Evolutionary conservation across 352 stramenopile genomes (phyloP).

Genomic region (Globisporangium parvum): DNA sequence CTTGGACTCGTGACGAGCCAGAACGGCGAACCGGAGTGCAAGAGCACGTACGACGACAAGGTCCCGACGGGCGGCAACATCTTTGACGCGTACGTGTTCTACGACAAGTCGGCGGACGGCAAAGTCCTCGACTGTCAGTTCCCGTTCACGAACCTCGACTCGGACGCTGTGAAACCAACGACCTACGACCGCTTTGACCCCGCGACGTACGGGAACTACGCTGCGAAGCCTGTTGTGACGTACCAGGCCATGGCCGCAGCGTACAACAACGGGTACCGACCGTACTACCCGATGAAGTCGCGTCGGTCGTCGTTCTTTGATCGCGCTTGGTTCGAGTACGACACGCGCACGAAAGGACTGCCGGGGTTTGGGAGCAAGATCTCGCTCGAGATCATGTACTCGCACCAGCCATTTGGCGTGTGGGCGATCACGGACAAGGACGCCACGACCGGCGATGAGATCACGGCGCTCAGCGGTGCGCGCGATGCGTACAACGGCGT

Average conservation of each 20-base stretch:
- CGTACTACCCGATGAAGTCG: conserved; percentile 82
- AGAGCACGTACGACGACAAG: conserved; percentile 34
- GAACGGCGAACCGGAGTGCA: conserved; percentile 32
- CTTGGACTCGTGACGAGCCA: conserved; percentile 23
- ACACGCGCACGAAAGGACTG: conserved; percentile 34
- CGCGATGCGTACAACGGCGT: conserved; percentile 29
- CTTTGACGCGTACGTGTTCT: conserved; percentile 81
- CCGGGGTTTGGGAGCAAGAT: conserved; percentile 50
- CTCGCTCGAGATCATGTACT: conserved; percentile 45
- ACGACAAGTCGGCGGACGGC: conserved; percentile 47
- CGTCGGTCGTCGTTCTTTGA: conserved; percentile 89
- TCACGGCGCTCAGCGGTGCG: conserved; percentile 29
- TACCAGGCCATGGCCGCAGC: conserved; percentile 69
- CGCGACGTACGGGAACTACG: conserved; percentile 44
- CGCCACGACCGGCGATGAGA: conserved; percentile 13
- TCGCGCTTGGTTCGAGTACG: conserved; percentile 73
- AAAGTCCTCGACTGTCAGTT: conserved; percentile 83
- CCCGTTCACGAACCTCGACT: conserved; percentile 66
- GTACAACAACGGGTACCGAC: conserved; percentile 50
- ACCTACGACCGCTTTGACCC: conserved; percentile 41
- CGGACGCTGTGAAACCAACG: conserved; percentile 22
- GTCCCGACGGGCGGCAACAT: conserved; percentile 52
- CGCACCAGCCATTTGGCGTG: conserved; percentile 69
- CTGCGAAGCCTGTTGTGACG: conserved; percentile 30
- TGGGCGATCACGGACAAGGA: conserved; percentile 60